A percentile compares a stretch with the other conserved stretches of the same genome.
Conservation (phyloP, 306 rosid species). For the Quercus suber region DNA sequence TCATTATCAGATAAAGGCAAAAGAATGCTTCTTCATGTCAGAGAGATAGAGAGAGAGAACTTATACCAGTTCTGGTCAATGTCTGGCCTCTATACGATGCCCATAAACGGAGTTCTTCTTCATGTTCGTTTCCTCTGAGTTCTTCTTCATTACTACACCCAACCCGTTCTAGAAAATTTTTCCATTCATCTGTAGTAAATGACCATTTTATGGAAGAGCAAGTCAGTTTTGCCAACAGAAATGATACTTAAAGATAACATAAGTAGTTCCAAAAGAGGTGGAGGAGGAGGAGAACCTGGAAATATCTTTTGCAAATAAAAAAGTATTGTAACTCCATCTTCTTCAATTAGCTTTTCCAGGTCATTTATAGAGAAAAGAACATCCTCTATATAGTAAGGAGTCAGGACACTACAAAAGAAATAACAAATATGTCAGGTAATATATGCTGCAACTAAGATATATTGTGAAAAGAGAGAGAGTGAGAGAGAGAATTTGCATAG, state of each 20-base stretch:
- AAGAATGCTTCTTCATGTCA: not conserved
- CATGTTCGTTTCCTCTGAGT: slow-evolving; percentile 40
- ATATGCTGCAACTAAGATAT: not conserved
- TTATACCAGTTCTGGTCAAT: slow-evolving; percentile 88
- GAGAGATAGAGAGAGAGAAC: slow-evolving; percentile 1
- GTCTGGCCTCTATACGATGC: slow-evolving; percentile 98
- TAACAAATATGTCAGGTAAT: not conserved
- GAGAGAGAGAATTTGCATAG: not conserved
- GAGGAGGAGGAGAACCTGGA: slow-evolving; percentile 60
- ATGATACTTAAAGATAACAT: slow-evolving; percentile 4
- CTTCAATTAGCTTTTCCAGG: slow-evolving; percentile 66
- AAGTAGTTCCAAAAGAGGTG: slow-evolving; percentile 13
- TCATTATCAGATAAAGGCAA: slow-evolving; percentile 14
- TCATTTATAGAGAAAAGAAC: slow-evolving; percentile 73
- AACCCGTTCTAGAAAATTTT: slow-evolving; percentile 74
- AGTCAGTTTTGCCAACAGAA: slow-evolving; percentile 6
- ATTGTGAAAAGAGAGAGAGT: not conserved
- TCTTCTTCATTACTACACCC: slow-evolving; percentile 46
- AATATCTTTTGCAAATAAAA: slow-evolving; percentile 93
- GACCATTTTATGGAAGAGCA: slow-evolving; percentile 15
- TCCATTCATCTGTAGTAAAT: slow-evolving; percentile 80
- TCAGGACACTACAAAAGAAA: slow-evolving; percentile 65
- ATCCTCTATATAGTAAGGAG: slow-evolving; percentile 74
- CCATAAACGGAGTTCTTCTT: slow-evolving; percentile 87
- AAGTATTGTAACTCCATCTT: slow-evolving; percentile 93